These are phyloP conservation scores for Cutaneotrichosporon sp. DNA, from an alignment of 1,284 basidiomycete species.

Conservation along the genomic window DNA sequence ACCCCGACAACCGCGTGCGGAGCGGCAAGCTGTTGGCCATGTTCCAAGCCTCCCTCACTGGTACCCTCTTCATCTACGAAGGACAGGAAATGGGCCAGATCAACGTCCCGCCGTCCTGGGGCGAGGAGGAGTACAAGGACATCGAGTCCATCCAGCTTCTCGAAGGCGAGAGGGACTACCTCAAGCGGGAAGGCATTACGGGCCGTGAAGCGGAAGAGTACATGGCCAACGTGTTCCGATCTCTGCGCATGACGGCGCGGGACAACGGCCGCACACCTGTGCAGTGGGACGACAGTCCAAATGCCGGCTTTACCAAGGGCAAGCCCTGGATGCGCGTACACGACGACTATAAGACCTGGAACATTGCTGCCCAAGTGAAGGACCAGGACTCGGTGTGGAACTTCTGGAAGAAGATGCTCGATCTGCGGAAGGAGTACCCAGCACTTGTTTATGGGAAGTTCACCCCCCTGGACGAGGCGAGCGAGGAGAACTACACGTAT, in stretches of 20 bases:
- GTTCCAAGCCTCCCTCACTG: slow-evolving; percentile 58
- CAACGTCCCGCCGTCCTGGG: slow-evolving; percentile 64
- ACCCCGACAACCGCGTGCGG: slow-evolving; percentile 53
- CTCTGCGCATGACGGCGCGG: slow-evolving; percentile 55
- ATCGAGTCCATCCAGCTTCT: slow-evolving; percentile 34
- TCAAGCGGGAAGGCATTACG: slow-evolving; percentile 27
- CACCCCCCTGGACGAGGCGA: slow-evolving; percentile 49
- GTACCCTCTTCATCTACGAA: slow-evolving; percentile 68
- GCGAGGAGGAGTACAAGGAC: slow-evolving; percentile 66
- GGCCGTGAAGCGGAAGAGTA: neutral
- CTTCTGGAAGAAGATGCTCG: slow-evolving; percentile 60
- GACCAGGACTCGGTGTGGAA: slow-evolving; percentile 55
- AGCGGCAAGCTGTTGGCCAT: slow-evolving; percentile 64
- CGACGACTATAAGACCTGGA: slow-evolving; percentile 63
- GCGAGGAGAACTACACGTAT: slow-evolving; percentile 57
- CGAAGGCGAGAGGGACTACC: slow-evolving; percentile 40
- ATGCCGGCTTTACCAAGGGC: slow-evolving; percentile 61
- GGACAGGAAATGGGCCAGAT: slow-evolving; percentile 66
- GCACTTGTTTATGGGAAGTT: slow-evolving; percentile 54
- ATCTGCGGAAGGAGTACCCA: slow-evolving; percentile 57
- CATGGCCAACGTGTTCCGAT: slow-evolving; percentile 3
- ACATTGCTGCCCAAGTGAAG: slow-evolving; percentile 55
- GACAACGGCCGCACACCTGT: slow-evolving; percentile 58
- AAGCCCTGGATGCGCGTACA: slow-evolving; percentile 72
- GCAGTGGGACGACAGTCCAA: slow-evolving; percentile 54